These are phyloP conservation scores for Houttuynia cordata DNA, from an alignment of 164 flowering plant species.

Conservation along the genomic window DNA sequence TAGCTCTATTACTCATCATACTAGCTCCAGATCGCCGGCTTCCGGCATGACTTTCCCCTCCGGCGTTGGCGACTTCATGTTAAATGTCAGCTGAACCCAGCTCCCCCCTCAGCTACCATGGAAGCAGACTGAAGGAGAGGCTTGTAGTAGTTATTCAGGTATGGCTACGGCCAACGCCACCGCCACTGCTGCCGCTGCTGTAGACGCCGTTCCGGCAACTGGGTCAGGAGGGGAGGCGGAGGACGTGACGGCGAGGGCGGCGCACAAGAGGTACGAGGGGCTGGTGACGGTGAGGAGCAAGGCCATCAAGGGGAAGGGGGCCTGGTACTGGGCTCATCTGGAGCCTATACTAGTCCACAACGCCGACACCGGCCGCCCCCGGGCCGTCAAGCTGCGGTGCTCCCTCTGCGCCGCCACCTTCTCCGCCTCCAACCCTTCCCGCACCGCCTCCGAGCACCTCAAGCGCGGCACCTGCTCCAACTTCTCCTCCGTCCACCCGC, in stretches of 20 bases:
- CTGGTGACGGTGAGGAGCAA: conserved; percentile 36
- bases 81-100: conserved; percentile 15
- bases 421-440: conserved; percentile 28
- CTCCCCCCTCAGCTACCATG: neutral
- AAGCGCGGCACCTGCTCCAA: conserved; percentile 52
- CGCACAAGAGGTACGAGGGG: conserved; percentile 45
- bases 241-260: conserved; percentile 13
- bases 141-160: too few species aligned
- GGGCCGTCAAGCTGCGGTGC: conserved; percentile 46
- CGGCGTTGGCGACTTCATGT: conserved; percentile 21
- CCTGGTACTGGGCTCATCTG: conserved; percentile 42
- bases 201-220: too few species aligned
- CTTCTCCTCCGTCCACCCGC: conserved; percentile 9
- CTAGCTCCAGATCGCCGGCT: conserved; percentile 19
- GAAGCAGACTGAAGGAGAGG: neutral
- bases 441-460: conserved; percentile 63
- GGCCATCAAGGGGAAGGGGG: conserved; percentile 64
- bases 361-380: conserved; percentile 35
- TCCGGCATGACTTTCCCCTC: conserved; percentile 25
- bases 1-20: too few species aligned
- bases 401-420: conserved; percentile 27
- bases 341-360: conserved; percentile 24
- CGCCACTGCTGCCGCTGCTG: too few species aligned
- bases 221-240: conserved; percentile 7
- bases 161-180: too few species aligned